These are phyloP conservation scores for Fonsecaea pedrosoi DNA, from an alignment of 2,329 filamentous ascomycete genomes.

Conservation along the genomic window DNA sequence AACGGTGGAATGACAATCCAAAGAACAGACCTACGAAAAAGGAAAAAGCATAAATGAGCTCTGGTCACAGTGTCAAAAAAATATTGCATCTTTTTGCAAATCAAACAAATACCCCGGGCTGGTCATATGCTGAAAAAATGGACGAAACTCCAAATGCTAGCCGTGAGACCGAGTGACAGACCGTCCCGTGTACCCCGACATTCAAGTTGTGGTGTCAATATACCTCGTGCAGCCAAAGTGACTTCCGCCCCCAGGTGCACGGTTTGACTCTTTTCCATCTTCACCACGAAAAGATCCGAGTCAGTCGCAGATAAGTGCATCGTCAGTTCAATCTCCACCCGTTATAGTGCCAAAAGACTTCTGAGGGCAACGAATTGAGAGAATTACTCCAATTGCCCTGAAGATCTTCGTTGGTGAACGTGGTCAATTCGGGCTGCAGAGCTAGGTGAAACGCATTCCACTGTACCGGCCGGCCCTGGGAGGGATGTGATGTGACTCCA, in stretches of 20 bases:
- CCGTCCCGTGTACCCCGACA: not conserved
- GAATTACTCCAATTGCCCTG: not conserved
- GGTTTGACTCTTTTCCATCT: not conserved
- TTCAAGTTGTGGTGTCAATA: not conserved
- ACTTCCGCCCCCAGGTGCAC: not conserved
- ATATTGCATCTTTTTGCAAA: not conserved
- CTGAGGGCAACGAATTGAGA: not conserved
- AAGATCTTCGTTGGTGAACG: not conserved
- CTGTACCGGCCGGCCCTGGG: not conserved
- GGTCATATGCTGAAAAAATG: not conserved
- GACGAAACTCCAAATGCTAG: not conserved
- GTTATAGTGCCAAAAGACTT: not conserved
- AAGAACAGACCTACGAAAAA: slow-evolving; percentile 5
- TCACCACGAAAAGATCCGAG: not conserved
- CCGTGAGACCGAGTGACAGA: not conserved
- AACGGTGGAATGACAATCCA: slow-evolving; percentile 1
- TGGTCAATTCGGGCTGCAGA: not conserved
- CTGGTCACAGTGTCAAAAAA: not conserved
- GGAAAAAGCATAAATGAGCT: not conserved
- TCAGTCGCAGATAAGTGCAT: not conserved
- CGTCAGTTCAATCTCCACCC: not conserved
- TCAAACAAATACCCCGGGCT: not conserved
- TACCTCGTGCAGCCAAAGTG: not conserved
- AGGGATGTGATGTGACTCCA: not conserved
- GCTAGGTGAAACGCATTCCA: not conserved